phyloP scores from a whole-genome alignment of 306 rosid genomes.

The Prinsepia uniflora region DNA sequence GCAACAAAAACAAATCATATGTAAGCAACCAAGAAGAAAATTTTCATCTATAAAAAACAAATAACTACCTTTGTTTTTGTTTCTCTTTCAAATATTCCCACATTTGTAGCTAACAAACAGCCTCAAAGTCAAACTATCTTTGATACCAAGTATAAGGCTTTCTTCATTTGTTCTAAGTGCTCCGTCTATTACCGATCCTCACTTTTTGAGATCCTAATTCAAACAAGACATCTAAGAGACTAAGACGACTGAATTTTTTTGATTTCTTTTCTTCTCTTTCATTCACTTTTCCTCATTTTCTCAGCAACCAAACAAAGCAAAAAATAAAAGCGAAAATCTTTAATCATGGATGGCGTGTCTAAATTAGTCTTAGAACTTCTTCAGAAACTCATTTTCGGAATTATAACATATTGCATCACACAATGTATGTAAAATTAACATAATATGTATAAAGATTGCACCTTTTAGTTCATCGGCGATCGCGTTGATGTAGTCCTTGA shows the following conservation, averaged over 20 bases:
- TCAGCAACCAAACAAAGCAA: conserved; percentile 10
- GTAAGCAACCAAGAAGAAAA: background rate
- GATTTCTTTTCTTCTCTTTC: background rate
- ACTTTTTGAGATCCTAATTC: background rate
- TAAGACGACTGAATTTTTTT: background rate
- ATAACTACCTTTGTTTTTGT: background rate
- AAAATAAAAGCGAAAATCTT: background rate
- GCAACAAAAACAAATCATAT: background rate
- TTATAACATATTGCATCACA: background rate
- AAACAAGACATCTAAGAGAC: background rate
- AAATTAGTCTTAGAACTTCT: background rate
- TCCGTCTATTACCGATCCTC: background rate
- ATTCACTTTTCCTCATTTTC: background rate
- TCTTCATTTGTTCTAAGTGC: background rate
- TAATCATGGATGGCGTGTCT: background rate
- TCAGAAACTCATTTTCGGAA: background rate
- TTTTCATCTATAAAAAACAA: background rate
- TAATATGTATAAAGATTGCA: conserved; percentile 13
- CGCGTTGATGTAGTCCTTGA: conserved; percentile 59
- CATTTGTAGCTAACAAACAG: background rate
- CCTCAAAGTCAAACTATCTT: background rate
- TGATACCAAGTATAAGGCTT: background rate
- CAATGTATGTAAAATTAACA: background rate
- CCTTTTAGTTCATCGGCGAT: conserved; percentile 77
- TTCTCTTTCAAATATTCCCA: background rate